Base-by-base conservation (phyloP, 805 yeast genomes). In the Starmerella floris region DNA sequence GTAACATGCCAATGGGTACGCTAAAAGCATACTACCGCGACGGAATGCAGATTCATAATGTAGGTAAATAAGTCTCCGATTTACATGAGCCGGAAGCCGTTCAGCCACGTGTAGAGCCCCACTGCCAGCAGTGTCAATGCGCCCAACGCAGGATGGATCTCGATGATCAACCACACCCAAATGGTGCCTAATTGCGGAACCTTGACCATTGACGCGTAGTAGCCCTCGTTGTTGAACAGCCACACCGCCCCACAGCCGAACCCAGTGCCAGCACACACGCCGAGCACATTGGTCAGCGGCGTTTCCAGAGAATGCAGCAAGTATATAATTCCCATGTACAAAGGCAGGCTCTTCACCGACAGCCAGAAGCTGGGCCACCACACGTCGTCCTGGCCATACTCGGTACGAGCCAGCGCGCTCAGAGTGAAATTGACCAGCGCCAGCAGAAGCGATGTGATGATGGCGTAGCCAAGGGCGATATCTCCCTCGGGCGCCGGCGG, bases 171-270 rank as follows among this genome's bases (percentile, higher is more conserved):
- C 66, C 67, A 64, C 8, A 62, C 57, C 58, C 64, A 60, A 8
- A 64, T 42, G 13, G 69, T 64, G 17, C 67, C 68, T 4, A 64
- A 47, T 2, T 68, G 62, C 9, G 69, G 69, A 5, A 66, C 65
- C 34, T 55, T 46, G 32, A 55, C 50, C 67, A 64, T 65, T 19
- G 60, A 56, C 2, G 62, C 58, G 48, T 55, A 60, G 53, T 64
- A 64, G 27, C 64, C 66, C 35, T 56, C 60, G 40, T 55, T 59
- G 40, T 61, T 53, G 23, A 62, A 48, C 5, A 57, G 49, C 38
- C 53, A 55, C 16, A 63, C 51, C 25, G 63, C 45, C 43, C 62
- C 62, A 28, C 60, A 48, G 33, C 67, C 67, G 21, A 61, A 46
- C 2, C 42, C 48, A 4, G 53, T 46, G 22, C 57, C 42, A 6